phyloP scores from a whole-genome alignment of 129 eudicot genomes.

The Solidago caesia region DNA sequence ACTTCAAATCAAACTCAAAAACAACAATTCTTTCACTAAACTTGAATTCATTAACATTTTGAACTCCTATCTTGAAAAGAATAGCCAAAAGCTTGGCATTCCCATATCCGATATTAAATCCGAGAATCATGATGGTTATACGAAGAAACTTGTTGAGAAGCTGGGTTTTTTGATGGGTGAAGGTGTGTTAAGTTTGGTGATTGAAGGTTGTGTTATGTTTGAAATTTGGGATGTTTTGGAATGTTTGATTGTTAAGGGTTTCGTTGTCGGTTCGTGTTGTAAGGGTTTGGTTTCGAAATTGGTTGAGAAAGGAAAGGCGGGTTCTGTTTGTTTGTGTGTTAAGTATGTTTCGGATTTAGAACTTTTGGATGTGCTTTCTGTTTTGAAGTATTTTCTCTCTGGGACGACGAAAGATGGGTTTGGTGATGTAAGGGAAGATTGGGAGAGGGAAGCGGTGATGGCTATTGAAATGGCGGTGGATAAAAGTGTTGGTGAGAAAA shows the following conservation, averaged over 20 bases:
- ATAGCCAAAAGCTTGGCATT: slow-evolving; percentile 35
- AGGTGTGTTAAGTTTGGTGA: slow-evolving; percentile 52
- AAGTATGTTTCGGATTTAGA: slow-evolving; percentile 54
- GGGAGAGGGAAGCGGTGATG: slow-evolving; percentile 57
- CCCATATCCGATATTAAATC: neutral
- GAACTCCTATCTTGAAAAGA: slow-evolving; percentile 34
- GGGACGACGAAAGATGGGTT: slow-evolving; percentile 43
- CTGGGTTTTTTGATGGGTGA: slow-evolving; percentile 53
- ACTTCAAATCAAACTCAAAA: slow-evolving; percentile 47
- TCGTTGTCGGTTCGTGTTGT: slow-evolving; percentile 38
- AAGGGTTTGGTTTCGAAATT: slow-evolving; percentile 42
- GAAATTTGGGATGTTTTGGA: slow-evolving; percentile 64
- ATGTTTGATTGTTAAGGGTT: slow-evolving; percentile 40
- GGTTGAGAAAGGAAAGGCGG: slow-evolving; percentile 53
- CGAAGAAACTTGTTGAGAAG: slow-evolving; percentile 30
- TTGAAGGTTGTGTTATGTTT: slow-evolving; percentile 60
- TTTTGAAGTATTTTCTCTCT: slow-evolving; percentile 64
- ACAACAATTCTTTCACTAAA: slow-evolving; percentile 35
- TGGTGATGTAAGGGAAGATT: slow-evolving; percentile 52
- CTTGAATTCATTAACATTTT: slow-evolving; percentile 37
- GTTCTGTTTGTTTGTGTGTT: slow-evolving; percentile 60
- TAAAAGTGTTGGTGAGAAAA: slow-evolving; percentile 30
- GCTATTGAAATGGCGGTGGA: slow-evolving; percentile 54
- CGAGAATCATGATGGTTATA: slow-evolving; percentile 26
- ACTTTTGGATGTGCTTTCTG: slow-evolving; percentile 44